These are phyloP conservation scores for Claviceps citrina DNA, from an alignment of 2,329 filamentous ascomycete genomes.

Conservation along the genomic window DNA sequence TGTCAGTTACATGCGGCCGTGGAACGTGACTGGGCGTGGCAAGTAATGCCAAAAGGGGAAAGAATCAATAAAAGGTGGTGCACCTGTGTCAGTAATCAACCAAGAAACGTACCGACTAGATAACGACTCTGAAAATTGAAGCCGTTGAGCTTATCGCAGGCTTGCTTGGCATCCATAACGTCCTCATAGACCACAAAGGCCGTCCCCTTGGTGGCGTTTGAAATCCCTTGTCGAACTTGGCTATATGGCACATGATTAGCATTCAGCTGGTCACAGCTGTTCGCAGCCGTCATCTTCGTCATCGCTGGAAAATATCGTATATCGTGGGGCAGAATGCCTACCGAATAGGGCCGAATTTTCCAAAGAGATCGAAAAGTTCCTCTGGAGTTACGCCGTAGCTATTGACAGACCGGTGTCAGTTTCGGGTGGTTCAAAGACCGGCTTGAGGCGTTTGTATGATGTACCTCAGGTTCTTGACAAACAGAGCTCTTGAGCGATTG, in stretches of 20 bases:
- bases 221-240: constrained; percentile 96
- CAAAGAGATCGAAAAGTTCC: constrained; percentile 97
- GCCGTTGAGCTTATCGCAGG: constrained; percentile 98
- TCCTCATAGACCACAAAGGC: constrained; percentile 99
- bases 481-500: constrained; percentile 72
- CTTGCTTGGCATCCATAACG: constrained; percentile 95
- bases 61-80: not conserved
- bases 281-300: constrained; percentile 2
- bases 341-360: constrained; percentile 92
- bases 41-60: not conserved
- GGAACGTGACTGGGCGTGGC: not conserved
- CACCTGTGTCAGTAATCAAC: constrained; percentile 3
- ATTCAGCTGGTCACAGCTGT: not conserved
- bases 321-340: constrained; percentile 30
- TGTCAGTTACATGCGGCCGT: not conserved
- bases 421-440: not conserved
- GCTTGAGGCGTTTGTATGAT: too few species aligned
- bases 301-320: not conserved
- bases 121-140: constrained; percentile 99
- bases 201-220: constrained; percentile 92
- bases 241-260: constrained; percentile 30
- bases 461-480: constrained; percentile 98
- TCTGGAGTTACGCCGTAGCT: constrained; percentile 99
- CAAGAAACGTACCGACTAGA: constrained; percentile 61
- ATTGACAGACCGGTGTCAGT: constrained; percentile 17